A percentile compares a stretch with the other conserved stretches of the same genome.
phyloP scores from a whole-genome alignment of 2,329 filamentous ascomycete genomes.

The Fusarium caatingaense region DNA sequence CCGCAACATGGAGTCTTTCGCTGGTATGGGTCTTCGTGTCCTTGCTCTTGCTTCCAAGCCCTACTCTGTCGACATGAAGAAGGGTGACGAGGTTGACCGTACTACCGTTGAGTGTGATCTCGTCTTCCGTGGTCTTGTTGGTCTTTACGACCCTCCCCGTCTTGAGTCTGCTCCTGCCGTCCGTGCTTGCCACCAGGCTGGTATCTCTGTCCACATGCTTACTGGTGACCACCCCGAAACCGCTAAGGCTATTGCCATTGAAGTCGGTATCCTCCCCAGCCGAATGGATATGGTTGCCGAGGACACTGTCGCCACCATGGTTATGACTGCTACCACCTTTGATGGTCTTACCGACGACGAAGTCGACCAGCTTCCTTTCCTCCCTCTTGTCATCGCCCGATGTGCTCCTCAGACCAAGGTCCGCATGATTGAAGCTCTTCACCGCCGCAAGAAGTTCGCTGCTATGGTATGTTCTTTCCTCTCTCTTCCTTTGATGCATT shows the following conservation, averaged over 20 bases:
- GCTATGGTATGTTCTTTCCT: conserved; percentile 64
- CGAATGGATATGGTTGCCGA: conserved; percentile 61
- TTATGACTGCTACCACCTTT: conserved; percentile 73
- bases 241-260: conserved; percentile 69
- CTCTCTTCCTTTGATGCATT: neutral
- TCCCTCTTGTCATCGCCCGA: conserved; percentile 76
- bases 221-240: conserved; percentile 75
- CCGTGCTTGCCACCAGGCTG: conserved; percentile 68
- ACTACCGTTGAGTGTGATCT: conserved; percentile 68
- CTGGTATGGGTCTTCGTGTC: conserved; percentile 72
- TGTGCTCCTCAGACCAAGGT: conserved; percentile 78
- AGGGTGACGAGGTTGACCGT: conserved; percentile 61
- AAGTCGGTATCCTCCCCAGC: conserved; percentile 69
- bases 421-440: conserved; percentile 78
- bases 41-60: conserved; percentile 69
- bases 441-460: conserved; percentile 72
- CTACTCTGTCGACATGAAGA: conserved; percentile 51
- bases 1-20: conserved; percentile 72
- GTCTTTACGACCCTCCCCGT: conserved; percentile 78
- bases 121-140: conserved; percentile 73
- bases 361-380: conserved; percentile 71
- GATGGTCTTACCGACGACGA: conserved; percentile 72
- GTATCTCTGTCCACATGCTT: conserved; percentile 75
- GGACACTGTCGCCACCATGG: conserved; percentile 66
- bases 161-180: conserved; percentile 72